Percentiles rank a stretch among this genome's conserved stretches.
Evolutionary conservation across 306 rosid species (phyloP).

Genomic region (Crotalaria pallida): DNA sequence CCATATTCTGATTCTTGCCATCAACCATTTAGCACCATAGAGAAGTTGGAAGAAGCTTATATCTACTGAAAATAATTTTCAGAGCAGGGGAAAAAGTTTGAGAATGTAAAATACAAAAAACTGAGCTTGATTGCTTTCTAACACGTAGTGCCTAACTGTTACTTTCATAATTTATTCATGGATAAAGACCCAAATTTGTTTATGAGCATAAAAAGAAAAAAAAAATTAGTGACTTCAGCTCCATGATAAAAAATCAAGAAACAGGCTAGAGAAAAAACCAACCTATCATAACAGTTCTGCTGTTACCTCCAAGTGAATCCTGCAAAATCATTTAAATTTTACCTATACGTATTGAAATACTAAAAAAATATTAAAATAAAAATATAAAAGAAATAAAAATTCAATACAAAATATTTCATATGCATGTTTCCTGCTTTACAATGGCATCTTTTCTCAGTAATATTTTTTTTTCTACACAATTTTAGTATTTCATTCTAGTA

Average conservation of each 20-base stretch:
- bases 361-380: neutral
- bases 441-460: neutral
- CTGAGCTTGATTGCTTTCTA: neutral
- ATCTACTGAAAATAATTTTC: conserved; percentile 5
- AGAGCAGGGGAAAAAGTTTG: neutral
- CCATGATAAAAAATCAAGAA: conserved; percentile 9
- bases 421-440: conserved; percentile 8
- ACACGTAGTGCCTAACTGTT: conserved; percentile 14
- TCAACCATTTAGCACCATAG: conserved; percentile 10
- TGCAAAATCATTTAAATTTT: conserved; percentile 44
- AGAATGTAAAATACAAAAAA: conserved; percentile 1
- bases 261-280: conserved; percentile 15
- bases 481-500: conserved; percentile 2
- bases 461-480: neutral
- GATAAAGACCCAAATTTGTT: neutral
- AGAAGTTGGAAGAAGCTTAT: conserved; percentile 8
- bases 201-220: neutral
- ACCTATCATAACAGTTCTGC: conserved; percentile 99
- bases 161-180: neutral
- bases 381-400: neutral
- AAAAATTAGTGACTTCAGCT: neutral
- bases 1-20: neutral
- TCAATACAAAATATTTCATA: neutral
- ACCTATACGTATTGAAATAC: conserved; percentile 9
- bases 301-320: conserved; percentile 99